phyloP scores from a whole-genome alignment of 2,329 filamentous ascomycete species.

The Fusarium tricinctum region DNA sequence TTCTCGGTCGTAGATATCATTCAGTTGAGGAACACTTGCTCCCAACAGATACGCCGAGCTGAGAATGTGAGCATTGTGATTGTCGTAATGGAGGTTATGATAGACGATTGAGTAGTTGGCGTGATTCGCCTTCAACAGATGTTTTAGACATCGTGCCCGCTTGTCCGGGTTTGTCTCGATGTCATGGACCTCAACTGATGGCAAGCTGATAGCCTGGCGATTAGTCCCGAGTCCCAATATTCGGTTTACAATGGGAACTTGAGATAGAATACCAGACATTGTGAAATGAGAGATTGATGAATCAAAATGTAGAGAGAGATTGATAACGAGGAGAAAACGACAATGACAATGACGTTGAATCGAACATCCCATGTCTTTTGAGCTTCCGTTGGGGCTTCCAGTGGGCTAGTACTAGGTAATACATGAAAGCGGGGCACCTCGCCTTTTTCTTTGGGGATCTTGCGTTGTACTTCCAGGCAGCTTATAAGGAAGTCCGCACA shows the following conservation, averaged over 20 bases:
- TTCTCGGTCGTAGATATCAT: conserved; percentile 84
- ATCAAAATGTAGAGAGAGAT: neutral
- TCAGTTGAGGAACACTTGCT: conserved; percentile 78
- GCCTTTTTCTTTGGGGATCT: conserved; percentile 41
- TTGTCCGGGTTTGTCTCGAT: conserved; percentile 86
- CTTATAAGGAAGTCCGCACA: neutral
- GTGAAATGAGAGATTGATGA: conserved; percentile 13
- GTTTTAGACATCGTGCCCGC: conserved; percentile 85
- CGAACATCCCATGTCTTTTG: conserved; percentile 14
- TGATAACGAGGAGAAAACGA: conserved; percentile 34
- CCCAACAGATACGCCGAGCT: conserved; percentile 89
- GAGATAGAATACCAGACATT: conserved; percentile 56
- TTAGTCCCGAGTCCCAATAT: conserved; percentile 45
- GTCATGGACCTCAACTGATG: conserved; percentile 79
- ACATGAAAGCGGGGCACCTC: conserved; percentile 43
- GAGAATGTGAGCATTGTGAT: conserved; percentile 86
- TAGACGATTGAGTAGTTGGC: conserved; percentile 88
- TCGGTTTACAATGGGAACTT: conserved; percentile 51
- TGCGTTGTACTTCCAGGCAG: neutral
- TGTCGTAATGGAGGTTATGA: conserved; percentile 80
- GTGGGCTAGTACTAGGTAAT: conserved; percentile 40
- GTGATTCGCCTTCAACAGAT: conserved; percentile 92
- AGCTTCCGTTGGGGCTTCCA: conserved; percentile 47
- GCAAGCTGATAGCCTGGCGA: conserved; percentile 66
- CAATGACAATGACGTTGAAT: conserved; percentile 43